These are phyloP conservation scores for Vachellia collinsii DNA, from an alignment of 306 rosid species.

Conservation along the genomic window DNA sequence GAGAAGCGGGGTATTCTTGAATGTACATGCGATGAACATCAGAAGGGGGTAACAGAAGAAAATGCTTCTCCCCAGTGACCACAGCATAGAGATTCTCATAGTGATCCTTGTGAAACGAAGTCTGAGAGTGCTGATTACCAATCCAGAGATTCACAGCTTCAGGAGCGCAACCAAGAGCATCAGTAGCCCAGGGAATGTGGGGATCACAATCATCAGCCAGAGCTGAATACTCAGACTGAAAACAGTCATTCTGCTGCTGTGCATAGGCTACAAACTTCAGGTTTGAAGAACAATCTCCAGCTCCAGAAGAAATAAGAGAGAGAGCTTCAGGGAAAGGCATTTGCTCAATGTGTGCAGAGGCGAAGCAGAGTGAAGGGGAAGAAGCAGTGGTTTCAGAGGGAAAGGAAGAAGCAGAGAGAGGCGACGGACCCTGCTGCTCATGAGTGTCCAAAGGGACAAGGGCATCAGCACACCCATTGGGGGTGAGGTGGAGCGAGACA, in stretches of 20 bases:
- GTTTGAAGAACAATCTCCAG: slow-evolving; percentile 1
- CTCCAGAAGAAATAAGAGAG: slow-evolving; percentile 36
- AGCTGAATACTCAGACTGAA: slow-evolving; percentile 61
- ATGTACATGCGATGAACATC: slow-evolving; percentile 81
- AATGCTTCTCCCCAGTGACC: slow-evolving; percentile 71
- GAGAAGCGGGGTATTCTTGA: slow-evolving; percentile 66
- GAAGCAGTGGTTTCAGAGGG: background rate
- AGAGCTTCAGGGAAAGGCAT: slow-evolving; percentile 47
- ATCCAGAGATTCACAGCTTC: slow-evolving; percentile 90
- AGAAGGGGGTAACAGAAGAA: slow-evolving; percentile 77
- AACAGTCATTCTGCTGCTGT: slow-evolving; percentile 84
- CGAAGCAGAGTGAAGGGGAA: slow-evolving; percentile 45
- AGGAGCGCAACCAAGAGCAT: slow-evolving; percentile 65
- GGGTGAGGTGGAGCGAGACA: slow-evolving; percentile 85
- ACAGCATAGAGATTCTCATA: slow-evolving; percentile 89
- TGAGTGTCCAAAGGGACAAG: slow-evolving; percentile 29
- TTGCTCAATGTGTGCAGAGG: slow-evolving; percentile 47
- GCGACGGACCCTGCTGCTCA: background rate
- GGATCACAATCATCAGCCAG: slow-evolving; percentile 67
- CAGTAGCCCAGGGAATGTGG: slow-evolving; percentile 67
- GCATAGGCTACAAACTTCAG: slow-evolving; percentile 58
- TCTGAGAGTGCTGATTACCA: slow-evolving; percentile 58
- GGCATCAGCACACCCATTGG: slow-evolving; percentile 77
- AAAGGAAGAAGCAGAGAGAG: background rate
- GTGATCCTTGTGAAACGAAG: slow-evolving; percentile 83